Evolutionary conservation across 139 green algal genomes (phyloP), one percentile per base, ranked within the genome.

Genomic region (Coelastrella sp.): DNA sequence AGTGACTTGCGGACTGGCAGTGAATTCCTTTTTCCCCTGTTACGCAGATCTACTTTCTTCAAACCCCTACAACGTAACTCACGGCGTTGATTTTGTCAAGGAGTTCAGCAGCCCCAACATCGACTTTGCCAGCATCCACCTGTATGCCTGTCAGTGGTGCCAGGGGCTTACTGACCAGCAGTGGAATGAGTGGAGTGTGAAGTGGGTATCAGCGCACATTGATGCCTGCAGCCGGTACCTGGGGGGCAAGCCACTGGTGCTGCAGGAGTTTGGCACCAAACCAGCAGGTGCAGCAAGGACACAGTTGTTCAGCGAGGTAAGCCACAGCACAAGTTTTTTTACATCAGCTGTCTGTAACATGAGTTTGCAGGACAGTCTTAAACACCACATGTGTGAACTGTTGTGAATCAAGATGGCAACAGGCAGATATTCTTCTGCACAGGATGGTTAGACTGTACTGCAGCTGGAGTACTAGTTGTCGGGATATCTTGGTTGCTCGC

Each of bases 71-170:
- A 82, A 93, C 61, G 75, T 86, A 7, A 88, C 84, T 6, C 93
- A 92, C 58, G 96, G 96, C 25, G 94, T 92, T 81, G 95, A 97
- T 88, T 97, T 96, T 63, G 24, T 90, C 5, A 82, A 85, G 0
- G 85, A 96, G 19, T 92, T 92, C 73, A 57, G 14, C n/a, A 84
- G 68, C n/a, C 87, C 91, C 3, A 24, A 85, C 74, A 93, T 97
- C 24, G 96, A 97, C 89, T 96, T 97, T 91, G 92, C 91, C 15
- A 93, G 90, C 80, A 93, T 94, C 56, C 96, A 97, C 90, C 70
- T 96, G 22, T 97, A 96, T 85, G 95, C 95, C 0, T 94, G 97
- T 84, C 92, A 95, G n/a, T 97, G 95, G 81, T 76, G 81, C 60
- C 59, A 8, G 10, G 60, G 60, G 4, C 5, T 8, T 3, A 24